A percentile compares a stretch with the other conserved stretches of the same genome.
Evolutionary conservation across 2,329 filamentous ascomycete species (phyloP).

Genomic region (Cladophialophora yegresii): DNA sequence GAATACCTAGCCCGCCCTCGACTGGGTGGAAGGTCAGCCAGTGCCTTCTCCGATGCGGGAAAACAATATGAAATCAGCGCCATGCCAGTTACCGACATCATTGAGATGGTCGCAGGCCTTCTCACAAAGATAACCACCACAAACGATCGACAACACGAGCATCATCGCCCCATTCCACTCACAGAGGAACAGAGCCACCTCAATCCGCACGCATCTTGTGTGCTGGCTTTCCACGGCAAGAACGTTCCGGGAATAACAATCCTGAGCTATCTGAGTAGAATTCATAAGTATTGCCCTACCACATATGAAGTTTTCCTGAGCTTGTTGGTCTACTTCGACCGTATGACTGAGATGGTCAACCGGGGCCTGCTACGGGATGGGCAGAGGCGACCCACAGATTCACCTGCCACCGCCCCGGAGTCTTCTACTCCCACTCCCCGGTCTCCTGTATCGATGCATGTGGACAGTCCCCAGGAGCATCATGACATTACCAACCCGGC

Average conservation of each 20-base stretch:
- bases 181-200: slow-evolving; percentile 61
- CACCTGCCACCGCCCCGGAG: slow-evolving; percentile 31
- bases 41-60: slow-evolving; percentile 53
- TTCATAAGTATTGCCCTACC: slow-evolving; percentile 98
- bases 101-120: slow-evolving; percentile 97
- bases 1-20: slow-evolving; percentile 65
- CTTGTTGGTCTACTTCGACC: slow-evolving; percentile 93
- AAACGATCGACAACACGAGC: slow-evolving; percentile 92
- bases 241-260: slow-evolving; percentile 98
- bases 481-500: slow-evolving; percentile 24
- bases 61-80: slow-evolving; percentile 89
- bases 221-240: slow-evolving; percentile 95
- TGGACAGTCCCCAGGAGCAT: slow-evolving; percentile 32
- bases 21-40: slow-evolving; percentile 45
- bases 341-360: slow-evolving; percentile 97
- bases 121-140: slow-evolving; percentile 96
- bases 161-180: slow-evolving; percentile 71
- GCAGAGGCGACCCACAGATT: slow-evolving; percentile 34
- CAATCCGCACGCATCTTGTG: slow-evolving; percentile 66
- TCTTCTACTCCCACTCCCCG: slow-evolving; percentile 27
- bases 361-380: slow-evolving; percentile 70
- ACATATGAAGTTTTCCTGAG: slow-evolving; percentile 98
- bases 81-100: slow-evolving; percentile 96
- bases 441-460: slow-evolving; percentile 28
- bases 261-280: slow-evolving; percentile 88